A percentile compares a stretch with the other conserved stretches of the same genome.
These are phyloP conservation scores for Penicillium chermesinum DNA, from an alignment of 495 filamentous ascomycete genomes.

Conservation along the genomic window DNA sequence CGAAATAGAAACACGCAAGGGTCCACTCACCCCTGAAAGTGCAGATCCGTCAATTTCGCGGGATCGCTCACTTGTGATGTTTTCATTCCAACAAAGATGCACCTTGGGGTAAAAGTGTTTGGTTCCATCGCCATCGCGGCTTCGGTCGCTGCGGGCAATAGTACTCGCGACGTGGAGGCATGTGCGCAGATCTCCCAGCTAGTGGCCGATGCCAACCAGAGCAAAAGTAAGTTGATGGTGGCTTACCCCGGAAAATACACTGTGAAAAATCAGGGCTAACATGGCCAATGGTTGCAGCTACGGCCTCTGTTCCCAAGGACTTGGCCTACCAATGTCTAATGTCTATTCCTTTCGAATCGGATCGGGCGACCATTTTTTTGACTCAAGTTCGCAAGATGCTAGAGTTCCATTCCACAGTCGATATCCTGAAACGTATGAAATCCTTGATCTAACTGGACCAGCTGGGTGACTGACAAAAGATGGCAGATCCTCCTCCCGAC, in stretches of 20 bases:
- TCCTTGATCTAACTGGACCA: neutral
- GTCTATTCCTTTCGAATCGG: constrained; percentile 51
- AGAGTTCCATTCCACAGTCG: constrained; percentile 53
- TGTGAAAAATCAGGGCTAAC: neutral
- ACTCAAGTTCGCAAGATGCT: constrained; percentile 51
- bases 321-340: constrained; percentile 49
- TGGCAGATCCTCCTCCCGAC: constrained; percentile 41
- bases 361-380: constrained; percentile 46
- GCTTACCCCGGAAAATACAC: neutral
- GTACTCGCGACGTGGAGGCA: constrained; percentile 18
- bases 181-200: constrained; percentile 22
- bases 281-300: constrained; percentile 16
- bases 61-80: constrained; percentile 1
- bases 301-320: constrained; percentile 14
- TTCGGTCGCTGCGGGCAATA: constrained; percentile 9
- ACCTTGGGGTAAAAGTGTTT: constrained; percentile 12
- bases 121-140: constrained; percentile 13
- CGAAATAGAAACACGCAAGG: constrained; percentile 23
- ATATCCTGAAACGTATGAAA: constrained; percentile 40
- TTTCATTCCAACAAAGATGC: constrained; percentile 14
- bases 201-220: constrained; percentile 14
- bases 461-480: constrained; percentile 1
- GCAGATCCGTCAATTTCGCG: constrained; percentile 8
- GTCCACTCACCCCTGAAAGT: constrained; percentile 22
- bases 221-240: constrained; percentile 10